Conservation (phyloP, 2,329 filamentous ascomycete species). For the Venturia nashicola region DNA sequence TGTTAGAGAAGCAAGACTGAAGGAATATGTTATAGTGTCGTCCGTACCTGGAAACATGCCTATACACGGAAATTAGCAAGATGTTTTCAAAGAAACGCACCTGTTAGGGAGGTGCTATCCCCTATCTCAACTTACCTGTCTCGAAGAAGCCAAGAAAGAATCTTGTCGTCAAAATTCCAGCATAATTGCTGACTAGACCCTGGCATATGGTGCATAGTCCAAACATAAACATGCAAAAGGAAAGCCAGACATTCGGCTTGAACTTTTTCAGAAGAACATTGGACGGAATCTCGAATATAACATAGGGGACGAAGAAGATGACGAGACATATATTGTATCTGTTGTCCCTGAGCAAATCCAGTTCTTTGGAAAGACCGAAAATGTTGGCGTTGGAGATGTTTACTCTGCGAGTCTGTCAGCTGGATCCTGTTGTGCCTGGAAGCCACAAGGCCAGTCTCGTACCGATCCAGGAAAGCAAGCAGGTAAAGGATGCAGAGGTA, state of each 20-base stretch:
- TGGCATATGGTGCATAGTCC: slow-evolving; percentile 64
- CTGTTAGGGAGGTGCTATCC: not conserved
- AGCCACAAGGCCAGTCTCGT: slow-evolving; percentile 13
- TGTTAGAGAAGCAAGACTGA: not conserved
- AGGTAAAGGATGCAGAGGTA: slow-evolving; percentile 39
- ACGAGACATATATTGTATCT: slow-evolving; percentile 39
- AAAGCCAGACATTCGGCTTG: slow-evolving; percentile 45
- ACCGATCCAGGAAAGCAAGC: slow-evolving; percentile 35
- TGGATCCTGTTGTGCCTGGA: not conserved
- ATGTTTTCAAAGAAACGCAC: not conserved
- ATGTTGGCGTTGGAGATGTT: slow-evolving; percentile 44
- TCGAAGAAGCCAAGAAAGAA: slow-evolving; percentile 67
- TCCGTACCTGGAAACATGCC: not conserved
- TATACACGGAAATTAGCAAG: not conserved
- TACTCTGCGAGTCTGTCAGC: slow-evolving; percentile 23
- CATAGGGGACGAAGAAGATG: slow-evolving; percentile 42
- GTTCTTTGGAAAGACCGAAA: slow-evolving; percentile 34
- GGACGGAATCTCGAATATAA: slow-evolving; percentile 41
- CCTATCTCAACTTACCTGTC: slow-evolving; percentile 33
- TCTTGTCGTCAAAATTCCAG: slow-evolving; percentile 59
- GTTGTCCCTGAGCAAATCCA: slow-evolving; percentile 28
- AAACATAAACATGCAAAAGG: slow-evolving; percentile 74
- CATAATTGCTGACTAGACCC: slow-evolving; percentile 66
- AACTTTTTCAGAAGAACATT: slow-evolving; percentile 41
- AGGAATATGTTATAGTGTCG: not conserved